phyloP scores from a whole-genome alignment of 2,329 filamentous ascomycete species.

The Calonectria pseudoturangicola region DNA sequence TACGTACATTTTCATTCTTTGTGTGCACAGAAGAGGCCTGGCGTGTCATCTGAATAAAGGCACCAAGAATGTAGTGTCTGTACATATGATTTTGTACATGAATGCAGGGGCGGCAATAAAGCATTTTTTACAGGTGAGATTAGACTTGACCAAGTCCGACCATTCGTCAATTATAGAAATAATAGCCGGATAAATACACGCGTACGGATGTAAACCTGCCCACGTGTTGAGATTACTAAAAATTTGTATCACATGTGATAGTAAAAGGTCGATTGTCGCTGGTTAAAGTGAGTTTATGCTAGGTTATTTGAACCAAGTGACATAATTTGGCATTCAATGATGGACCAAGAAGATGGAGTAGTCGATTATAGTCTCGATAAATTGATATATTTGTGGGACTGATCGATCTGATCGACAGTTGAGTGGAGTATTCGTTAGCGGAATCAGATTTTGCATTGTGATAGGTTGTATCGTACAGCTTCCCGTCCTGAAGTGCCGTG shows the following conservation, averaged over 20 bases:
- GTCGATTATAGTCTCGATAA: neutral
- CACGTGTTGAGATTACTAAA: too few species aligned
- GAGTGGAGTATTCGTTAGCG: neutral
- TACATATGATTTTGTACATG: neutral
- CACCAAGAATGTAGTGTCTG: neutral
- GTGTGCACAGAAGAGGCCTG: slow-evolving; percentile 40
- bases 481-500: neutral
- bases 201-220: too few species aligned
- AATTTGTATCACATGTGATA: too few species aligned
- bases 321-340: neutral
- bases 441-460: neutral
- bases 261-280: too few species aligned
- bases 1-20: slow-evolving; percentile 48
- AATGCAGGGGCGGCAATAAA: neutral
- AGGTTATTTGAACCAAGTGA: neutral
- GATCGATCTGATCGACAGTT: slow-evolving; percentile 7
- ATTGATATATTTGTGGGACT: neutral
- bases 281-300: too few species aligned
- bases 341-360: neutral
- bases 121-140: neutral
- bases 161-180: neutral
- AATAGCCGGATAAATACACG: neutral
- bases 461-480: neutral
- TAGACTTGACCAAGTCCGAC: neutral
- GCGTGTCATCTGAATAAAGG: neutral